Percentiles rank a stretch among this genome's conserved stretches.
These are phyloP conservation scores for Acanthochlamys bracteata DNA, from an alignment of 106 monocot species.

Conservation along the genomic window DNA sequence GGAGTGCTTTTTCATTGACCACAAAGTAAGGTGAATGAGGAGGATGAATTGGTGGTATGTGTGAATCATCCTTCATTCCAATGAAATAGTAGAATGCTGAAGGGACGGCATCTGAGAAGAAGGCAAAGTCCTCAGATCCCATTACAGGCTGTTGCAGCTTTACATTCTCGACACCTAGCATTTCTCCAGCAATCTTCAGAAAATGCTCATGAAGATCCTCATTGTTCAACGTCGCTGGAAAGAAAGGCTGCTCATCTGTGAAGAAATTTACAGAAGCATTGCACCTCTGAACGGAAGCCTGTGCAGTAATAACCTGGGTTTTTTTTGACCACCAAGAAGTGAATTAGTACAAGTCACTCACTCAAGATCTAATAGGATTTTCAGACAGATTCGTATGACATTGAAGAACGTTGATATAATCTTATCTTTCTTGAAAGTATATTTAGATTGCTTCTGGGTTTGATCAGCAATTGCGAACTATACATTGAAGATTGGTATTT, in stretches of 20 bases:
- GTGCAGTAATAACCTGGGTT: constrained; percentile 60
- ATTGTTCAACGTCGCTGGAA: constrained; percentile 58
- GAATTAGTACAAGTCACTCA: background rate
- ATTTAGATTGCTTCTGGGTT: no score
- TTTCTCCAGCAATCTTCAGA: constrained; percentile 33
- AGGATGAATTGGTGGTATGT: background rate
- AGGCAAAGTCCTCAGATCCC: constrained; percentile 82
- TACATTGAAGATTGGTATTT: no score
- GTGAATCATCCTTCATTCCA: constrained; percentile 6
- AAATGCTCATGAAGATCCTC: constrained; percentile 50
- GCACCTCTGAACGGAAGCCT: constrained; percentile 89
- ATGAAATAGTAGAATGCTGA: constrained; percentile 49
- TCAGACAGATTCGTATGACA: background rate
- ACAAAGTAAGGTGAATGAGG: background rate
- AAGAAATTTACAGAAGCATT: constrained; percentile 63
- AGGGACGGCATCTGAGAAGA: constrained; percentile 57
- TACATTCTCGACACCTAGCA: constrained; percentile 37
- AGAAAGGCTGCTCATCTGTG: constrained; percentile 23
- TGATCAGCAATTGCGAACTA: no score
- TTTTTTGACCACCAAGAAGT: background rate
- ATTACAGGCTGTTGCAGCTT: constrained; percentile 31
- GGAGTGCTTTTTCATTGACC: constrained; percentile 22
- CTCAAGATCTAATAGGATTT: background rate
- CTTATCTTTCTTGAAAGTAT: no score
- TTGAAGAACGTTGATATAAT: no score